Evolutionary conservation across 1,139 yeast species (phyloP), one percentile per base, ranked within the genome.

Genomic region (Debaryomyces nepalensis): DNA sequence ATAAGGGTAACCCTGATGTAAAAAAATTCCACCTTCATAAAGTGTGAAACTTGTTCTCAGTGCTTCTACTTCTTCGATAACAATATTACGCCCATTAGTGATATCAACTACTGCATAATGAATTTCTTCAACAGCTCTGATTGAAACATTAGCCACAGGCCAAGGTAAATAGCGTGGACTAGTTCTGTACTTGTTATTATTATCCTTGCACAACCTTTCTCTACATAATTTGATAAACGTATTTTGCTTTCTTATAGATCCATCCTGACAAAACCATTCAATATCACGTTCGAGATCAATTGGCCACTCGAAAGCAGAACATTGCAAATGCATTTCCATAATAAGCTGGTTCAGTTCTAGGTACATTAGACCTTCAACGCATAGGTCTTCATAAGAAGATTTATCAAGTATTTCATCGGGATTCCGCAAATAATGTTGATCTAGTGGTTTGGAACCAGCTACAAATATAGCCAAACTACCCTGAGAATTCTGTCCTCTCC

Each of bases 1-100:
- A 57, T 90, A 91, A 0, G 97, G 89, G 46, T 80, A 75, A 2
- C 99, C 99, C 61, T 93, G 98, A 57, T 93, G 98, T 37, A 93
- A 77, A 52, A 87, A 90, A 1, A 93, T 90, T 0, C 95, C 99
- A 0, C 99, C 99, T 60, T 93, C 98, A 59, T 95, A 95, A 1
- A 93, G 61, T 0, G 98, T 89, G 59, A 93, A 93, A 40, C 91
- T 84, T 0, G 95, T 88, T 52, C 99, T 75, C 37, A 88, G 84
- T 2, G 87, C 87, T 58, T 93, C 99, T n/a, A 93, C 79, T 53
- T 86, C 93, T 63, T 93, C 99, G 36, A 93, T 84, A 1, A 93
- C 84, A 4, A 76, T 66, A 57, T 87, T 86, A 43, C 90, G 66
- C 23, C 81, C 80, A 53, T 84, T 81, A 0, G 97, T 89, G 18